A percentile compares a stretch with the other conserved stretches of the same genome.
These are phyloP conservation scores for Aspergillus cavernicola DNA, from an alignment of 495 filamentous ascomycete genomes.

Conservation along the genomic window DNA sequence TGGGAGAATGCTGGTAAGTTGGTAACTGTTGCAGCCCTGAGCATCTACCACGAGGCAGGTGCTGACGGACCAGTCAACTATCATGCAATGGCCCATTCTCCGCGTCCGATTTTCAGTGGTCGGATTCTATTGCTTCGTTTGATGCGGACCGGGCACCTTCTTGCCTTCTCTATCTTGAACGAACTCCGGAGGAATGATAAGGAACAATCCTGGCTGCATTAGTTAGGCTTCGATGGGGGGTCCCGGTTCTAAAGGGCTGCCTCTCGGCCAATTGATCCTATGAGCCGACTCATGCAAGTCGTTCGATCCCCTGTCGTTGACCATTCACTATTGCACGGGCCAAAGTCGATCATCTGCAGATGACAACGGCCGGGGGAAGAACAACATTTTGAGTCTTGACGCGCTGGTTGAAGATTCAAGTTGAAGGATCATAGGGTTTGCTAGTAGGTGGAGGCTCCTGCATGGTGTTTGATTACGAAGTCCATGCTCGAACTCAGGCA, in stretches of 20 bases:
- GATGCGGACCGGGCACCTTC: neutral
- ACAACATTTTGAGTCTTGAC: neutral
- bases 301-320: neutral
- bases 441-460: neutral
- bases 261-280: neutral
- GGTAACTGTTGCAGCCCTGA: too few species aligned
- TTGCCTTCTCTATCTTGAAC: neutral
- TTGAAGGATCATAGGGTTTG: too few species aligned
- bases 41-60: too few species aligned
- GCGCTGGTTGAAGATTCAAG: too few species aligned
- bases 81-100: neutral
- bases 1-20: too few species aligned
- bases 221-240: neutral
- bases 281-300: neutral
- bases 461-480: constrained; percentile 2
- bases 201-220: neutral
- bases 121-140: neutral
- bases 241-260: neutral
- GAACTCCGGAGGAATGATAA: neutral
- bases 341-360: constrained; percentile 11
- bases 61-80: too few species aligned
- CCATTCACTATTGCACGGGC: neutral
- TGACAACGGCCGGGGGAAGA: constrained; percentile 13
- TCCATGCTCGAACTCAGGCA: neutral
- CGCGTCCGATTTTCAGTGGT: neutral